Percentiles rank a stretch among this genome's conserved stretches.
Evolutionary conservation across 768 basidiomycete species (phyloP).

Genomic region (Dentipellis fragilis): DNA sequence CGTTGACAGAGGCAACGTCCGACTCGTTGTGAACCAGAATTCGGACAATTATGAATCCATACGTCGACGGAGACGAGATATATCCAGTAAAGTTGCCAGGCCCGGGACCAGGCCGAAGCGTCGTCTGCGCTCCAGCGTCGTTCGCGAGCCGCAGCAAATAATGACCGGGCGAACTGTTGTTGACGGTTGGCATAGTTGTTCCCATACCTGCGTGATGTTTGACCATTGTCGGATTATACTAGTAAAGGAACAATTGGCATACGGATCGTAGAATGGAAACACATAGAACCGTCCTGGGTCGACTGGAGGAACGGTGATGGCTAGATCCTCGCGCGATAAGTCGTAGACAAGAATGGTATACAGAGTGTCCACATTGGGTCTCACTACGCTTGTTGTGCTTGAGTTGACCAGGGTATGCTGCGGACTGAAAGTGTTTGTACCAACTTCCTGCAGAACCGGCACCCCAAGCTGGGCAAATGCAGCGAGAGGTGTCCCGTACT

Average conservation of each 20-base stretch:
- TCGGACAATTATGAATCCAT: neutral
- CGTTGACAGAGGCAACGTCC: neutral
- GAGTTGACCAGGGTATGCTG: neutral
- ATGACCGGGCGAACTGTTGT: neutral
- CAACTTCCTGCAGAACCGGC: neutral
- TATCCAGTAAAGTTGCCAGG: neutral
- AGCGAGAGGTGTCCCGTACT: neutral
- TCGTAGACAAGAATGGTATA: neutral
- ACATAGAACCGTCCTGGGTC: neutral
- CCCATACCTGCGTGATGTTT: neutral
- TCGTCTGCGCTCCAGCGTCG: neutral
- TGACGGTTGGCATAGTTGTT: neutral
- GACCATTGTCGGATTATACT: neutral
- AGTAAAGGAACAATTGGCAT: neutral
- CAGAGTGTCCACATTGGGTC: neutral
- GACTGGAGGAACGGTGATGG: neutral
- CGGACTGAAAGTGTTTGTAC: neutral
- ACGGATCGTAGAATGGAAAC: neutral
- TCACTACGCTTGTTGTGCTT: neutral
- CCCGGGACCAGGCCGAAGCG: neutral
- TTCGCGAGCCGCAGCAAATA: neutral
- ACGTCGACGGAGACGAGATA: neutral
- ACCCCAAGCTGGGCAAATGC: neutral
- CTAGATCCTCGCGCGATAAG: neutral
- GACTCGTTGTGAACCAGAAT: neutral